Percentiles rank a stretch among this genome's conserved stretches.
These are phyloP conservation scores for Filobasidium floriforme DNA, from an alignment of 768 basidiomycete species.

Conservation along the genomic window DNA sequence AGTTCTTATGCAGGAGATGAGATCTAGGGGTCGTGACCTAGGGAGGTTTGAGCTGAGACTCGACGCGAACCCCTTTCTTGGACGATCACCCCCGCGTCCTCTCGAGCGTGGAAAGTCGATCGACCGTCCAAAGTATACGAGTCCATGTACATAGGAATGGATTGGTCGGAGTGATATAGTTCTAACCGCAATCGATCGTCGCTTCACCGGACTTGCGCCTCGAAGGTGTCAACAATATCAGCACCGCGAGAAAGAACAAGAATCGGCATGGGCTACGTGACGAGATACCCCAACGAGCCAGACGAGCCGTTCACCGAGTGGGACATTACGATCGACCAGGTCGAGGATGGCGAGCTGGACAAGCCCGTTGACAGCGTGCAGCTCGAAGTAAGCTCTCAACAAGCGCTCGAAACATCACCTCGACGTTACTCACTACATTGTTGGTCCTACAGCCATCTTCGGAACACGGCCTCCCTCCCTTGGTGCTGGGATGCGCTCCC, in stretches of 20 bases:
- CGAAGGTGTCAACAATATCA: too few species aligned
- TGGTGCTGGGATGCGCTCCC: slow-evolving; percentile 42
- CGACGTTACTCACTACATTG: not conserved
- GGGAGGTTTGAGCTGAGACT: not conserved
- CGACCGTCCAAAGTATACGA: too few species aligned
- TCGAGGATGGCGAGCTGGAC: slow-evolving; percentile 7
- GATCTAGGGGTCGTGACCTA: not conserved
- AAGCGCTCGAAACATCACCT: not conserved
- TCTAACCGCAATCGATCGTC: too few species aligned
- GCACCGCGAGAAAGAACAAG: not conserved
- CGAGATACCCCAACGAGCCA: slow-evolving; percentile 16
- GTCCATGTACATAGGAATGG: too few species aligned
- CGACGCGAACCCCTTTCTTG: not conserved
- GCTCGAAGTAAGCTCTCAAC: slow-evolving; percentile 1
- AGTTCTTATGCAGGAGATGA: not conserved
- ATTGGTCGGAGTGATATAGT: too few species aligned
- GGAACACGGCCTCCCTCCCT: slow-evolving; percentile 26
- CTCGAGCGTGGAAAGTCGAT: too few species aligned
- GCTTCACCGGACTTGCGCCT: too few species aligned
- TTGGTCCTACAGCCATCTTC: not conserved
- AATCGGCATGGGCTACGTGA: slow-evolving; percentile 15
- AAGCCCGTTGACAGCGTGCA: slow-evolving; percentile 11
- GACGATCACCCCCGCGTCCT: too few species aligned
- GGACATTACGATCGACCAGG: slow-evolving; percentile 3
- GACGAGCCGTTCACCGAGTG: slow-evolving; percentile 13